Conservation (phyloP, 768 basidiomycete species). For the Postia placenta region DNA sequence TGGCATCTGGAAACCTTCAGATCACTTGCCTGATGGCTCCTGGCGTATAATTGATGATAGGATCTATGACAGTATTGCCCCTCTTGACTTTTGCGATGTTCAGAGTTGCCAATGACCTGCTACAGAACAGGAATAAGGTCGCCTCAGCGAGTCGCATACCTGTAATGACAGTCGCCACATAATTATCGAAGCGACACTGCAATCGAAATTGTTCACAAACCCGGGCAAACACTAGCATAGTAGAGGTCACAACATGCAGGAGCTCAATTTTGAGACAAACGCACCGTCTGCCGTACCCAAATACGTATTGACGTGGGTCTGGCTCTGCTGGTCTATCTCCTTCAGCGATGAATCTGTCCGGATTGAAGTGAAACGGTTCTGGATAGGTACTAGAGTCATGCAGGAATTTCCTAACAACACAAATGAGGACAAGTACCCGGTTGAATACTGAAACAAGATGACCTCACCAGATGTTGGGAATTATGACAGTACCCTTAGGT, state of each 20-base stretch:
- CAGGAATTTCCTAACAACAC: constrained; percentile 10
- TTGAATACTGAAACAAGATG: not conserved
- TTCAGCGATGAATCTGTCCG: constrained; percentile 42
- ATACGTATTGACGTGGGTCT: constrained; percentile 40
- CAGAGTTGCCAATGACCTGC: constrained; percentile 19
- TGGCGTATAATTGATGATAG: constrained; percentile 10
- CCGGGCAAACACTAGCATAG: constrained; percentile 8
- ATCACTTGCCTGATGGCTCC: constrained; percentile 16
- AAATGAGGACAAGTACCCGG: not conserved
- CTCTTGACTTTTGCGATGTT: constrained; percentile 12
- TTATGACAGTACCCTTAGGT: constrained; percentile 22
- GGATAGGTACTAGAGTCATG: constrained; percentile 35
- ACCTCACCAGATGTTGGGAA: constrained; percentile 21
- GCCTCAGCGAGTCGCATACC: constrained; percentile 21
- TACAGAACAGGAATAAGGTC: constrained; percentile 19
- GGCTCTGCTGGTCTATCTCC: constrained; percentile 22
- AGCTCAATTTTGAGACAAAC: not conserved
- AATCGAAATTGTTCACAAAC: not conserved
- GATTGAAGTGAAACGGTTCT: constrained; percentile 43
- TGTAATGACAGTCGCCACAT: constrained; percentile 20
- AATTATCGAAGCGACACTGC: constrained; percentile 14
- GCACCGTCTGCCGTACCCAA: constrained; percentile 42
- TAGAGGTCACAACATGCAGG: not conserved
- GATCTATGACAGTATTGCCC: constrained; percentile 14
- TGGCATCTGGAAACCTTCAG: not conserved